A percentile compares a stretch with the other conserved stretches of the same genome.
phyloP scores from a whole-genome alignment of 2,329 filamentous ascomycete genomes.

The Fusarium oxysporum region DNA sequence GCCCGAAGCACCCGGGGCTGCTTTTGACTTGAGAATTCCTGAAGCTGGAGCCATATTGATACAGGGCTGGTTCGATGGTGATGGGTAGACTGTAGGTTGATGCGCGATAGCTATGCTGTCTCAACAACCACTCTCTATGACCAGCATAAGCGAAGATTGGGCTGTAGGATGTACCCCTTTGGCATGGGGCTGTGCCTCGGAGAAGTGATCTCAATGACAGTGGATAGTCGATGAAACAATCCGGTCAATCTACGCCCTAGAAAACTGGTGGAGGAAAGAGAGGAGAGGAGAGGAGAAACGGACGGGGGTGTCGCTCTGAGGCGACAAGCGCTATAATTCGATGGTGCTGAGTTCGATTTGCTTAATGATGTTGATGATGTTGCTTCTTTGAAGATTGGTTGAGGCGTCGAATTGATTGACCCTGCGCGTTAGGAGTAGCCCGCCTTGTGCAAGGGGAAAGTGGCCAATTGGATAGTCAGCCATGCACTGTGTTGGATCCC shows the following conservation, averaged over 20 bases:
- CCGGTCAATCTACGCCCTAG: neutral
- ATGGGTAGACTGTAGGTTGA: neutral
- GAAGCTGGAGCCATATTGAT: conserved; percentile 36
- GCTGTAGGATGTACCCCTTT: conserved; percentile 29
- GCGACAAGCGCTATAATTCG: conserved; percentile 3
- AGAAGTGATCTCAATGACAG: conserved; percentile 2
- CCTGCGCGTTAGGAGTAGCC: conserved; percentile 7
- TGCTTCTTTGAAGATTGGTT: conserved; percentile 30
- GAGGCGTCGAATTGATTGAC: conserved; percentile 13
- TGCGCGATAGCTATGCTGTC: conserved; percentile 1
- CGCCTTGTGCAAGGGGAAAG: conserved; percentile 2
- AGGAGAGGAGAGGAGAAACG: neutral
- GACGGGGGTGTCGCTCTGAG: neutral
- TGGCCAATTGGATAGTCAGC: conserved; percentile 14
- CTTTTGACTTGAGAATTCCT: conserved; percentile 19
- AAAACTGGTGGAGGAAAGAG: neutral
- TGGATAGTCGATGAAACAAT: conserved; percentile 15
- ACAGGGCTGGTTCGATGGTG: neutral
- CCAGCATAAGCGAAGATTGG: conserved; percentile 4
- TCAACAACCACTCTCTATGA: conserved; percentile 15
- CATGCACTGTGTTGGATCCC: conserved; percentile 10
- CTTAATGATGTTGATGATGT: conserved; percentile 14
- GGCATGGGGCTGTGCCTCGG: neutral
- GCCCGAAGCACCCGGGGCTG: conserved; percentile 38
- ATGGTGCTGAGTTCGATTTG: conserved; percentile 3